Conservation (phyloP, 306 rosid genomes). For the Casuarina equisetifolia region DNA sequence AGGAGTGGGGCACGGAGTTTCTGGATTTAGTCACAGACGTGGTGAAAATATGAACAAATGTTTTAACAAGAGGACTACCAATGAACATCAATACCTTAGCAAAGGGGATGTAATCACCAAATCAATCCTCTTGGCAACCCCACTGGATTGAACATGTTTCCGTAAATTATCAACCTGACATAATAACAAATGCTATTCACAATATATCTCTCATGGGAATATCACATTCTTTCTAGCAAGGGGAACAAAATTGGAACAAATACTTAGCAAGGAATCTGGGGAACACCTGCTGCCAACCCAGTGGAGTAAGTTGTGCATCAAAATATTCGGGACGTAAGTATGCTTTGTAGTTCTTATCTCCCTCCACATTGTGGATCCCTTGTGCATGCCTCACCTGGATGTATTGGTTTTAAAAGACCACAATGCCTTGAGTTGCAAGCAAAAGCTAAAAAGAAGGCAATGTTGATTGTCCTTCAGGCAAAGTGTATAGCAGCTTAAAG, state of each 20-base stretch:
- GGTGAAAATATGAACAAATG: not conserved
- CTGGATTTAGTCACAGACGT: not conserved
- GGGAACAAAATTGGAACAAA: not conserved
- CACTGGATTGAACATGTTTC: constrained; percentile 43
- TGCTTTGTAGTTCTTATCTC: constrained; percentile 51
- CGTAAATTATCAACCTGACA: constrained; percentile 55
- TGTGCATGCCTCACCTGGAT: constrained; percentile 66
- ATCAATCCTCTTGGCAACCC: constrained; percentile 50
- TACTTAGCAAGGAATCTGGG: not conserved
- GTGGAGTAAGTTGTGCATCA: constrained; percentile 51
- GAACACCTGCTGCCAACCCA: constrained; percentile 57
- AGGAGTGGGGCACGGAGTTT: not conserved
- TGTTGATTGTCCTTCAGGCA: constrained; percentile 35
- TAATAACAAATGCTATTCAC: not conserved
- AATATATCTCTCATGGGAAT: not conserved
- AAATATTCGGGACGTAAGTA: constrained; percentile 50
- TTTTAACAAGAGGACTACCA: not conserved
- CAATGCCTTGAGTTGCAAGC: constrained; percentile 30
- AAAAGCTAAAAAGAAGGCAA: constrained; percentile 33
- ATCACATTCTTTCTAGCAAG: not conserved
- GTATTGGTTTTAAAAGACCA: constrained; percentile 36
- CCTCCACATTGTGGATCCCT: constrained; percentile 59
- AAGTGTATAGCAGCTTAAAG: constrained; percentile 29
- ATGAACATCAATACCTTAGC: constrained; percentile 33
- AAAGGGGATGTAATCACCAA: constrained; percentile 50